Evolutionary conservation across 2,329 filamentous ascomycete genomes (phyloP), one percentile per base, ranked within the genome.

Genomic region (Intubia oerlemansii): DNA sequence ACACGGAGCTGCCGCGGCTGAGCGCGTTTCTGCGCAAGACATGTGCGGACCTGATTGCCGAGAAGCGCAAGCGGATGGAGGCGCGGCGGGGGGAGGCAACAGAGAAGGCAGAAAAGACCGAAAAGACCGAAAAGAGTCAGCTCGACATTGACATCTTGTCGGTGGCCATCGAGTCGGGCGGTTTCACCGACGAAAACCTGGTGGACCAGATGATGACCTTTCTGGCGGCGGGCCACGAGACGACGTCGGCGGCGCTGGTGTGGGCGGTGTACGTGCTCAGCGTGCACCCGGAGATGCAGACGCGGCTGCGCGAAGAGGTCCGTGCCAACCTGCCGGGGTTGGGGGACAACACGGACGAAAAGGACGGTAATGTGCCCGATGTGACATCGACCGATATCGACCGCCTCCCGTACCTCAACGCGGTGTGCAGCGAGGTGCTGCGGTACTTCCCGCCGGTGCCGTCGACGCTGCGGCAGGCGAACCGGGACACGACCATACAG

Each of bases 161-260:
- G 1, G 75, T 85, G 0, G 81, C 81, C 11, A 55, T 91, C 27
- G 64, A 73, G 44, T 80, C 70, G 22, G 77, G 76, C 26, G 67
- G 59, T 5, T 88, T 90, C 49, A 63, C 53, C 10, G 78, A 88
- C 36, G 75, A 81, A 27, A 69, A 80, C 34, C 63, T 91, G n/a
- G 66, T 81, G 20, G 76, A 88, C 46, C 81, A 91, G 50, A 64
- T 88, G 44, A 88, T 90, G 78, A 90, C 79, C 1, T 88, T 90
- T 53, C 63, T 90, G 5, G 75, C 74, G 1, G 81, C 81, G 0
- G 74, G 73, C 14, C 79, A 85, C 46, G 77, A 85, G 50, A 85
- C 79, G 1, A 84, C 77, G 0, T 68, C 79, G 1, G 63, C 70
- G 1, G 62, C 77, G 12, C 57, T 88, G 44, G 75, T 71, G n/a